Evolutionary conservation across 1,284 basidiomycete species (phyloP).

Genomic region (Heterobasidion irregulare): DNA sequence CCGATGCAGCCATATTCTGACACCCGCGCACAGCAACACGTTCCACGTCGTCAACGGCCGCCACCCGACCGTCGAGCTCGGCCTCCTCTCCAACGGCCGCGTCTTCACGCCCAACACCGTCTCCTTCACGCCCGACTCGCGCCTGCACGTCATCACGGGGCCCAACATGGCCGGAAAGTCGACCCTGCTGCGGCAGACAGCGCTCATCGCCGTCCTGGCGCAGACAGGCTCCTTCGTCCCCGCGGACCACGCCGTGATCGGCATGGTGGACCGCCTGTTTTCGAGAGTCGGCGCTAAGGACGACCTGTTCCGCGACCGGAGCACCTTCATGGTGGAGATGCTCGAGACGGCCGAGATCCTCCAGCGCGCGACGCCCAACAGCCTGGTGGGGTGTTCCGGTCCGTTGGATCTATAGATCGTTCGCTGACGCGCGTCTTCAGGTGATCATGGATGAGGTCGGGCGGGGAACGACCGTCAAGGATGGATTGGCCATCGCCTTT

Average conservation of each 20-base stretch:
- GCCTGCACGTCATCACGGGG: constrained; percentile 82
- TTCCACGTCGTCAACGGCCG: constrained; percentile 75
- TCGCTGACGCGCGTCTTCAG: constrained; percentile 28
- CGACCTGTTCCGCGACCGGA: constrained; percentile 87
- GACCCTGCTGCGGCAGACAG: constrained; percentile 87
- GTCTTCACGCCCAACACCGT: constrained; percentile 83
- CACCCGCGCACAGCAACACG: constrained; percentile 33
- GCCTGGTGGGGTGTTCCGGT: constrained; percentile 48
- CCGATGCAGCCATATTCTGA: constrained; percentile 27
- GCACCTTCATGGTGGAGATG: constrained; percentile 95
- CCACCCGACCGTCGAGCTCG: constrained; percentile 90
- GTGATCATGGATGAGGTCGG: constrained; percentile 99
- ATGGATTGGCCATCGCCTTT: constrained; percentile 91
- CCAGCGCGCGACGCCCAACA: constrained; percentile 70
- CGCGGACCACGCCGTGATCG: constrained; percentile 70
- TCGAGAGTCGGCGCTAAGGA: constrained; percentile 95
- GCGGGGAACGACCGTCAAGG: constrained; percentile 86
- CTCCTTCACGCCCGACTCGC: constrained; percentile 46
- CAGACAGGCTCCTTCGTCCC: constrained; percentile 94
- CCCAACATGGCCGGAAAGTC: constrained; percentile 98
- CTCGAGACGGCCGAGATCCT: constrained; percentile 80
- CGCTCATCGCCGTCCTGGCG: constrained; percentile 85
- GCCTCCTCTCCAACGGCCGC: constrained; percentile 68
- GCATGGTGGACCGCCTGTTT: constrained; percentile 88
- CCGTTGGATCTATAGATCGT: neutral